Evolutionary conservation across 257 asterid species (phyloP), one percentile per base, ranked within the genome.

Genomic region (Cinchona pubescens): DNA sequence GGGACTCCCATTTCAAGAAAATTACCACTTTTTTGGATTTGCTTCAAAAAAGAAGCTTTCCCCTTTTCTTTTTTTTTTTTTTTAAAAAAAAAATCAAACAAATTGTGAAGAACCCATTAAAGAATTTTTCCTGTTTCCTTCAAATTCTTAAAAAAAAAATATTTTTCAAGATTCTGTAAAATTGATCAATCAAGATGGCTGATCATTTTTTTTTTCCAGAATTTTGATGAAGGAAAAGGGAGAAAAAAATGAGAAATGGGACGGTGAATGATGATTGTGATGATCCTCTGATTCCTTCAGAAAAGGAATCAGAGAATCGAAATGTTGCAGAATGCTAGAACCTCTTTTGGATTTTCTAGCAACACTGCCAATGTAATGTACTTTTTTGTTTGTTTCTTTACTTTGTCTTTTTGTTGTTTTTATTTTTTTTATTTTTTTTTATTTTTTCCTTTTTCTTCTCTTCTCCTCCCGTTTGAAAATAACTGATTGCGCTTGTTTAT

Each of bases 271-370:
- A n/a, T n/a, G n/a, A n/a, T n/a, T n/a, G n/a, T 25, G 69, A 76
- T 49, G 92, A 90, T 82, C 82, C 96, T 79, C 97, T 84, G 95
- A 88, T 90, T 83, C 95, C 60, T 53, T 48, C 93, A 79, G 73
- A 34, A 77, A 67, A 59, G 97, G 96, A 90, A 92, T 84, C 94
- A 89, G 96, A 89, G 96, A 86, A 88, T 84, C 88, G 75, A 82
- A 72, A 23, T 53, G 60, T 63, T 75, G 82, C 85, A 81, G 84
- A 76, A 83, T 77, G 70, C 72, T 81, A 49, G 60, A 42, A 64
- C 8, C 42, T 79, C 29, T 60, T 71, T 69, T 68, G 42, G 71
- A 78, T 61, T 80, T 80, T 79, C 75, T 30, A 60, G 78, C 73
- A 29, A 42, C 69, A 69, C 51, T 77, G 74, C 73, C 63, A 74